A percentile compares a stretch with the other conserved stretches of the same genome.
phyloP scores from a whole-genome alignment of 129 eudicot species.

The Arctium minus region DNA sequence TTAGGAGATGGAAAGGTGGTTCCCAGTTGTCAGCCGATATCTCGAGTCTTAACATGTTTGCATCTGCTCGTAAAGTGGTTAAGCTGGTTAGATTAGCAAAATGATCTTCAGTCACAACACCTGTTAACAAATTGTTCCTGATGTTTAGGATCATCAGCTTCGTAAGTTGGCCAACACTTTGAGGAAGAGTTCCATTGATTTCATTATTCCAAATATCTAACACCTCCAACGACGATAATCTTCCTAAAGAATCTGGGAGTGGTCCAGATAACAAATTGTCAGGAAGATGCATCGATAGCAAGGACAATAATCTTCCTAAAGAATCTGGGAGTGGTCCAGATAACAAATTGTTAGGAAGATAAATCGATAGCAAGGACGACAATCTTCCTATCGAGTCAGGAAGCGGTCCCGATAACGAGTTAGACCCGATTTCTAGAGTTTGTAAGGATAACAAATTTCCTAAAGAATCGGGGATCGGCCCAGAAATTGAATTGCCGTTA shows the following conservation, averaged over 20 bases:
- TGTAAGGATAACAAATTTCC: slow-evolving; percentile 35
- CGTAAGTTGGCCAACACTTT: slow-evolving; percentile 34
- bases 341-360: slow-evolving; percentile 15
- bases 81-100: slow-evolving; percentile 35
- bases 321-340: slow-evolving; percentile 32
- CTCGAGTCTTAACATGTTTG: slow-evolving; percentile 29
- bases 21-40: slow-evolving; percentile 19
- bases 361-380: slow-evolving; percentile 6
- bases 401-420: background rate
- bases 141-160: slow-evolving; percentile 13
- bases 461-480: slow-evolving; percentile 21
- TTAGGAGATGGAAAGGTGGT: slow-evolving; percentile 33
- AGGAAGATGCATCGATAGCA: slow-evolving; percentile 10
- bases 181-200: too few relatives aligned
- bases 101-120: slow-evolving; percentile 40
- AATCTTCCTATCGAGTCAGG: background rate
- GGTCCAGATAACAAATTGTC: slow-evolving; percentile 23
- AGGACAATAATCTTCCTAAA: slow-evolving; percentile 24
- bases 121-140: slow-evolving; percentile 19
- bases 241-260: slow-evolving; percentile 34
- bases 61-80: background rate
- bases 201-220: too few relatives aligned
- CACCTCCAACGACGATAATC: too few relatives aligned
- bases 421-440: slow-evolving; percentile 11
- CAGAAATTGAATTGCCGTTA: slow-evolving; percentile 1